Evolutionary conservation across 1,284 basidiomycete genomes (phyloP).

Genomic region (Heterobasidion irregulare): DNA sequence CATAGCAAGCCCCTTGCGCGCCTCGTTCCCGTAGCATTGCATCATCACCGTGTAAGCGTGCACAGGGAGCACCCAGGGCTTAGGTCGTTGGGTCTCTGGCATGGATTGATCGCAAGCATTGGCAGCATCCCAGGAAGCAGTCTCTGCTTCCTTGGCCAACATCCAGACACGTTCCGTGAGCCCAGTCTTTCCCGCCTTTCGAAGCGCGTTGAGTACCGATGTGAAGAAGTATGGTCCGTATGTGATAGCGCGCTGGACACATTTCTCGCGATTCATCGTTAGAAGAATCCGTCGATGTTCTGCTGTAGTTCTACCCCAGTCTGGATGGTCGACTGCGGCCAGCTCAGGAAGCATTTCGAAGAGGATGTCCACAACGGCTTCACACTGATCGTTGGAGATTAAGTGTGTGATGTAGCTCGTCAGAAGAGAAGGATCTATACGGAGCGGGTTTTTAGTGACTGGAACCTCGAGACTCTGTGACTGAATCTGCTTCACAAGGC

Average conservation of each 20-base stretch:
- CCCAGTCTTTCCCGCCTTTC: slow-evolving; percentile 45
- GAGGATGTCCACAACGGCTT: slow-evolving; percentile 34
- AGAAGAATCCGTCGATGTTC: slow-evolving; percentile 15
- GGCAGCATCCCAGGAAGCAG: slow-evolving; percentile 33
- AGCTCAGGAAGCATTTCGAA: slow-evolving; percentile 51
- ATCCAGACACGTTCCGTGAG: slow-evolving; percentile 59
- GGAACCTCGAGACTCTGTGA: too few species aligned
- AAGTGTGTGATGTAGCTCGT: slow-evolving; percentile 46
- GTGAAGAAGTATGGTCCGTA: slow-evolving; percentile 56
- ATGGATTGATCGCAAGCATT: background rate
- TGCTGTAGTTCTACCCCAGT: slow-evolving; percentile 19
- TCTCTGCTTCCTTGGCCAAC: slow-evolving; percentile 47
- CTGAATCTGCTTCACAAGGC: too few species aligned
- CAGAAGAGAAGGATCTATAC: slow-evolving; percentile 25
- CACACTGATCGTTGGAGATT: slow-evolving; percentile 38
- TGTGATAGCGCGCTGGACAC: slow-evolving; percentile 31
- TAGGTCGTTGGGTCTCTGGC: background rate
- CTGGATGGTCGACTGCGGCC: slow-evolving; percentile 25
- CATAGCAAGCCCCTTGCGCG: slow-evolving; percentile 20
- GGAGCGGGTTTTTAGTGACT: background rate
- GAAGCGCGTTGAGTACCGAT: slow-evolving; percentile 49
- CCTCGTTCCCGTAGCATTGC: slow-evolving; percentile 46
- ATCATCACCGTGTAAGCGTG: slow-evolving; percentile 69
- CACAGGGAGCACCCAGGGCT: slow-evolving; percentile 56
- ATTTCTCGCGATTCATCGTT: slow-evolving; percentile 18